Evolutionary conservation across 176 grass and related monocot genomes (phyloP).

Genomic region (Rhipidocladum racemiflorum): DNA sequence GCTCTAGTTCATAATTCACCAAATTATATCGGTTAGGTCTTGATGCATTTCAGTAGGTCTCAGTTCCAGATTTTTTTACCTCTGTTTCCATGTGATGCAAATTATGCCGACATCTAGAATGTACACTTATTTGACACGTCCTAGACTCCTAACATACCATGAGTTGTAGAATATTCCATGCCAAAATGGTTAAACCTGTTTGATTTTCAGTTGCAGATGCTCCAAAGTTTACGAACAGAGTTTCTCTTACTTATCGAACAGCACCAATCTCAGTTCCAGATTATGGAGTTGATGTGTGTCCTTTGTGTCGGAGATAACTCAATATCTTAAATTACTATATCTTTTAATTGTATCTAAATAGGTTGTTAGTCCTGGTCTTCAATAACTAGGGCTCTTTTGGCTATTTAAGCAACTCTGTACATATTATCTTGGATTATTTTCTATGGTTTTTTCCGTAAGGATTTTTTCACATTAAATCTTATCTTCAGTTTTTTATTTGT

Average conservation of each 20-base stretch:
- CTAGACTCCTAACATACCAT: background rate
- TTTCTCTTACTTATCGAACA: conserved; percentile 47
- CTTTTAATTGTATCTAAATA: too few relatives aligned
- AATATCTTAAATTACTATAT: too few relatives aligned
- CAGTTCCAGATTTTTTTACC: background rate
- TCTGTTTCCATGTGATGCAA: background rate
- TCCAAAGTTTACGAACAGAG: conserved; percentile 55
- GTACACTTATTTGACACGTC: background rate
- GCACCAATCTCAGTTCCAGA: conserved; percentile 48
- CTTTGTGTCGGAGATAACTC: too few relatives aligned
- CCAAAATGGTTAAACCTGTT: conserved; percentile 1
- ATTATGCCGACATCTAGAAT: background rate
- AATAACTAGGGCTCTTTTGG: too few relatives aligned
- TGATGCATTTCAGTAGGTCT: background rate
- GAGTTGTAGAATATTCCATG: background rate
- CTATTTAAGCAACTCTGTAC: too few relatives aligned
- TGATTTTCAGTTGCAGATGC: conserved; percentile 43
- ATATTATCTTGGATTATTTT: too few relatives aligned
- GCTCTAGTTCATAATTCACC: background rate
- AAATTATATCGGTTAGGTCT: background rate
- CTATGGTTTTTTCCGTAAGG: too few relatives aligned
- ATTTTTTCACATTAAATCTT: too few relatives aligned
- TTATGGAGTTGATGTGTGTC: conserved; percentile 64
- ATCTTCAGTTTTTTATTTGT: too few relatives aligned
- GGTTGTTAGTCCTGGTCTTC: too few relatives aligned